A percentile compares a stretch with the other conserved stretches of the same genome.
Evolutionary conservation across 164 flowering plant genomes (phyloP).

Genomic region (Akebia trifoliata): DNA sequence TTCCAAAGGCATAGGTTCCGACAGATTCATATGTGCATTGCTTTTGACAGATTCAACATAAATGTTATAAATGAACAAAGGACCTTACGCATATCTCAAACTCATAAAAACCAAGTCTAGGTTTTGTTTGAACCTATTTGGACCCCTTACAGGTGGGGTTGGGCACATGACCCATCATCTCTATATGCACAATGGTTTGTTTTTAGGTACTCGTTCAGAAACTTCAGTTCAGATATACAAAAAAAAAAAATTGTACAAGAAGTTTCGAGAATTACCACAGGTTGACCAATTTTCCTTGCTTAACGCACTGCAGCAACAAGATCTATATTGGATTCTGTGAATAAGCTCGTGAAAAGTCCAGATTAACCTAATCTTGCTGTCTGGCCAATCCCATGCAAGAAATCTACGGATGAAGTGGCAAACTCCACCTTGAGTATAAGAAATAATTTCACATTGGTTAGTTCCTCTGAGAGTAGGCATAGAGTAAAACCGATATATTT

Average conservation of each 20-base stretch:
- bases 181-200: too few species aligned
- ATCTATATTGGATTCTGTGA: constrained; percentile 63
- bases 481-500: background rate
- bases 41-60: too few species aligned
- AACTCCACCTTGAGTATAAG: constrained; percentile 73
- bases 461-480: background rate
- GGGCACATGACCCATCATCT: too few species aligned
- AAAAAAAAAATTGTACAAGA: background rate
- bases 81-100: too few species aligned
- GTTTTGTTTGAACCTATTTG: too few species aligned
- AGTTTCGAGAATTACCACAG: constrained; percentile 59
- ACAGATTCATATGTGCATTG: too few species aligned
- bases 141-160: too few species aligned
- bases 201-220: background rate
- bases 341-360: constrained; percentile 87
- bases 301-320: constrained; percentile 80
- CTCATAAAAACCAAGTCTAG: too few species aligned
- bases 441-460: constrained; percentile 6
- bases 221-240: constrained; percentile 1
- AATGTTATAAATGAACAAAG: too few species aligned
- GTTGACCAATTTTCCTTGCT: constrained; percentile 59
- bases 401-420: constrained; percentile 89
- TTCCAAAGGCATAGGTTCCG: too few species aligned
- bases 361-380: constrained; percentile 91
- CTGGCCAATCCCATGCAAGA: constrained; percentile 89